Percentiles rank a stretch among this genome's conserved stretches.
These are phyloP conservation scores for Apiospora kogelbergensis DNA, from an alignment of 2,329 filamentous ascomycete genomes.

Conservation along the genomic window DNA sequence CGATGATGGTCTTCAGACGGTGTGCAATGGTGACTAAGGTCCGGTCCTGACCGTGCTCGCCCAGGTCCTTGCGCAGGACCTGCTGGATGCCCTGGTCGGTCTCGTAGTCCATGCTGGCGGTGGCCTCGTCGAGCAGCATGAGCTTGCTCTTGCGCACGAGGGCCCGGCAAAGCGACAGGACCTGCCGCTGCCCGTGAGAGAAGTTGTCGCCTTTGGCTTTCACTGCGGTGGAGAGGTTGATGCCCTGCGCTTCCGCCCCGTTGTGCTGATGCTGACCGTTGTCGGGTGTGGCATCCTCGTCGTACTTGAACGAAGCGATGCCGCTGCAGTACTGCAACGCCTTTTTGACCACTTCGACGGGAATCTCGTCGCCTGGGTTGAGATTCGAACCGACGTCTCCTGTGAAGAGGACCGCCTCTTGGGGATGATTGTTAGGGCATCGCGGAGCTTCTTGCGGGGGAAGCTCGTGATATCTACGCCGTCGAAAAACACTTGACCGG, in stretches of 20 bases:
- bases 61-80: conserved; percentile 51
- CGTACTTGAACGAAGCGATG: conserved; percentile 44
- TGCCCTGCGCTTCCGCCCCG: conserved; percentile 22
- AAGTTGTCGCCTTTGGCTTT: conserved; percentile 56
- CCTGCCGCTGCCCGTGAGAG: conserved; percentile 58
- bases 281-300: conserved; percentile 18
- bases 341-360: conserved; percentile 52
- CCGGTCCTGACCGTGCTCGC: conserved; percentile 41
- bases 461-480: conserved; percentile 55
- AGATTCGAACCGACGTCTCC: conserved; percentile 56
- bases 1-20: conserved; percentile 57
- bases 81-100: conserved; percentile 56
- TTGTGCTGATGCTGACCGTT: neutral
- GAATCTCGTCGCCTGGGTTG: conserved; percentile 61
- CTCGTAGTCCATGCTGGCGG: conserved; percentile 59
- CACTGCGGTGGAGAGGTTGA: conserved; percentile 46
- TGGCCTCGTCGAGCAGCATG: conserved; percentile 59
- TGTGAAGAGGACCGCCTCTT: conserved; percentile 58
- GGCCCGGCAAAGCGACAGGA: conserved; percentile 57
- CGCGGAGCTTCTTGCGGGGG: conserved; percentile 49
- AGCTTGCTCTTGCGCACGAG: conserved; percentile 55
- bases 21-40: conserved; percentile 61
- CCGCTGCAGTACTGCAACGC: conserved; percentile 64
- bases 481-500: conserved; percentile 54
- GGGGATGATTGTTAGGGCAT: conserved; percentile 59